Evolutionary conservation across 2,329 filamentous ascomycete genomes (phyloP), one percentile per base, ranked within the genome.

Genomic region (Cytospora leucostoma): DNA sequence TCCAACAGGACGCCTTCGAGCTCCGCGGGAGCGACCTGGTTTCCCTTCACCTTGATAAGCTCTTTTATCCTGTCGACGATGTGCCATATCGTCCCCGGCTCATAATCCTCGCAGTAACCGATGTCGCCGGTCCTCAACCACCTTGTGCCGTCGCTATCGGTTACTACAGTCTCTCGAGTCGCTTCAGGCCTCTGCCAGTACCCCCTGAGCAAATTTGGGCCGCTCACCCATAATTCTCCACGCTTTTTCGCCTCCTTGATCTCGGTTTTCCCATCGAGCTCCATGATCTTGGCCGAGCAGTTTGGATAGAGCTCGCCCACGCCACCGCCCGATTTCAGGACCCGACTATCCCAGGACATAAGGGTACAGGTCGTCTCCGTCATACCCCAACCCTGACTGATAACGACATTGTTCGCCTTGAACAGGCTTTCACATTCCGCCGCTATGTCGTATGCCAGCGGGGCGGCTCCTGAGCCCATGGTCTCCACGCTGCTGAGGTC

Each of bases 321-420:
- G 3, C 80, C 73, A 1, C 71, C 64, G 69, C 80, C 69, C 12
- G 54, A 38, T 49, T 47, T 52, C 19, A 66, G 21, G 19, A 19
- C 34, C 12, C 47, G 21, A 74, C 75, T 35, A 66, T 90, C 80
- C 82, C 87, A 93, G 7, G 81, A 81, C 13, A 90, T 81, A 19
- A 84, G 80, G 0, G 88, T 86, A 73, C 91, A 94, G 0, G 91
- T 95, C 3, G 84, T 77, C 73, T 95, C 92, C 1, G 92, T 95
- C 92, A 96, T 94, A 6, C 92, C 92, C 89, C 91, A 96, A 4
- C 91, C 92, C 74, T 94, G 91, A 71, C 78, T 77, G 13, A 82
- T 67, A 2, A 67, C 59, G 8, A 82, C 61, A 1, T 72, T 69
- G 4, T 71, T 70, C 33, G 67, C 60, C 2, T 74, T 74, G 79